Base-by-base conservation (phyloP, 2,329 filamentous ascomycete species). In the Dothistroma pini region DNA sequence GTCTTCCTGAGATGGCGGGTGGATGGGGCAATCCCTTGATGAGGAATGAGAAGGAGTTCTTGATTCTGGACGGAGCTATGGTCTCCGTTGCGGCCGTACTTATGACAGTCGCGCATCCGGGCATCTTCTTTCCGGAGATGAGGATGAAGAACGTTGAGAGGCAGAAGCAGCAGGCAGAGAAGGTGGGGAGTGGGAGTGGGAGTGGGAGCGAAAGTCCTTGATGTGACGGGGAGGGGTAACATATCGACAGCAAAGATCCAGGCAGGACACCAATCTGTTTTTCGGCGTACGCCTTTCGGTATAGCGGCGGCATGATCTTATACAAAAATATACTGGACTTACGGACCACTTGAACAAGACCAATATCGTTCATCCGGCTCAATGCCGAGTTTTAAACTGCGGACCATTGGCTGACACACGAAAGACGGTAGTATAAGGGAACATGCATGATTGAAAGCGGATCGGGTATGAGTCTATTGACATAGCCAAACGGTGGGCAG, bases 1-100 rank as follows among this genome's bases (percentile, higher is more conserved):
- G 88, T 71, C 72, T 81, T 7, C 79, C 79, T 4, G 79, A 81
- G 66, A 81, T 81, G 79, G 76, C 78, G 4, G 78, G 79, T 25
- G 79, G 79, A 4, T 81, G 79, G 79, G 79, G 79, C 22, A 78
- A 76, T 52, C 69, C 73, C 0, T 63, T 80, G 48, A 81, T 81
- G 79, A 75, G 75, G 56, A 77, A 77, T 38, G 78, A 81, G 68
- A 70, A 71, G 6, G 78, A 80, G 59, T 81, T 81, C 59, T 69
- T 81, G 22, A 68, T 81, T 8, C 69, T 81, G 5, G 79, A 81
- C 64, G 79, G 78, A 71, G 77, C 77, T 35, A 81, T 81, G 79
- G 75, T 80, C 56, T 76, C 75, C 4, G 64, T 81, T 12, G 75
- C 77, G 1, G 68, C 71, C 29, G 69, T 79, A 3, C 61, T 74